Percentiles rank a stretch among this genome's conserved stretches.
These are phyloP conservation scores for Vitis rupestris DNA, from an alignment of 164 flowering plant species.

Conservation along the genomic window DNA sequence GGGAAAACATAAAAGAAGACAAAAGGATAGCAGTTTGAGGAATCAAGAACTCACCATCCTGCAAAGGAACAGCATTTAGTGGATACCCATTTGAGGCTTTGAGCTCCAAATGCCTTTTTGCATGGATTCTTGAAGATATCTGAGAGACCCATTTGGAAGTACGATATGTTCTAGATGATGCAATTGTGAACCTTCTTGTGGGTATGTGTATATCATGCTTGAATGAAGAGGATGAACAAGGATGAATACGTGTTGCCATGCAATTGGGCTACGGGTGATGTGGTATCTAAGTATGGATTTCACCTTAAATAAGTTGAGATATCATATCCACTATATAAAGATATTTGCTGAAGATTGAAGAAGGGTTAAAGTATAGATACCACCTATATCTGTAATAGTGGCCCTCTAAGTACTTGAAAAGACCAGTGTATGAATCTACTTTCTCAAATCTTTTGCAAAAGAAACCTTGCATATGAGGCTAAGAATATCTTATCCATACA, in stretches of 20 bases:
- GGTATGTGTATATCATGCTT: slow-evolving; percentile 22
- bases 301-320: no score
- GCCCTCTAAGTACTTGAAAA: slow-evolving; percentile 1
- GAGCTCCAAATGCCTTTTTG: slow-evolving; percentile 37
- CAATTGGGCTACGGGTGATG: background rate
- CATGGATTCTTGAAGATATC: slow-evolving; percentile 20
- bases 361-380: no score
- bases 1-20: background rate
- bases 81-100: slow-evolving; percentile 72
- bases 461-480: slow-evolving; percentile 20
- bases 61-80: slow-evolving; percentile 47
- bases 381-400: no score
- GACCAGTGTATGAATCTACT: background rate
- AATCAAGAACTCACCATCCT: slow-evolving; percentile 46
- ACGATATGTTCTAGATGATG: slow-evolving; percentile 22
- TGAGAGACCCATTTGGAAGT: slow-evolving; percentile 26
- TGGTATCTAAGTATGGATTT: no score
- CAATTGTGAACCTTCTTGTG: slow-evolving; percentile 10
- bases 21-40: background rate
- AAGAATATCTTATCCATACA: background rate
- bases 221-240: slow-evolving; percentile 30
- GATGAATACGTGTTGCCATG: slow-evolving; percentile 34
- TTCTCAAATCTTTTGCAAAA: background rate
- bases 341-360: no score
- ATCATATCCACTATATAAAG: no score